Conservation (phyloP, 495 filamentous ascomycete genomes). For the Hypomontagnella submonticulosa region DNA sequence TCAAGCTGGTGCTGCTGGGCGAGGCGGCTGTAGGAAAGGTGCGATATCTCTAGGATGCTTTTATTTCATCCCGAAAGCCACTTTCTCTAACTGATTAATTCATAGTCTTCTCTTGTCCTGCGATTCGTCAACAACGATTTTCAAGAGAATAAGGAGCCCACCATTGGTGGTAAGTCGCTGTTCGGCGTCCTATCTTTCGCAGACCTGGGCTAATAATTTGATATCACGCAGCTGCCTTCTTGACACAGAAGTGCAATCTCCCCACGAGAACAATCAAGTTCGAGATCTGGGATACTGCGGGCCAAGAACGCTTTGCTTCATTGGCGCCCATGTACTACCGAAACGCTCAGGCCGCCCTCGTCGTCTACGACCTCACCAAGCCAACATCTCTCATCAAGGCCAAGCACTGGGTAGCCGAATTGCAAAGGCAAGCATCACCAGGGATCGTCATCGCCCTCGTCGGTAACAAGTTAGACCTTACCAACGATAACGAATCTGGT, state of each 20-base stretch:
- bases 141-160: conserved; percentile 99
- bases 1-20: conserved; percentile 96
- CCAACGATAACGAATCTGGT: conserved; percentile 63
- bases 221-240: conserved; percentile 79
- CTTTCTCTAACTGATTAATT: conserved; percentile 36
- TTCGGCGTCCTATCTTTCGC: conserved; percentile 11
- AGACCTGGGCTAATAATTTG: conserved; percentile 8
- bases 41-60: conserved; percentile 37
- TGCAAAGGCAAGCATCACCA: conserved; percentile 96
- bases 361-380: conserved; percentile 98
- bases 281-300: conserved; percentile 99
- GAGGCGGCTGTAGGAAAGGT: conserved; percentile 99
- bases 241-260: conserved; percentile 98
- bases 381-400: conserved; percentile 95
- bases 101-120: conserved; percentile 93
- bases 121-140: conserved; percentile 99
- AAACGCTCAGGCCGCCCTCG: conserved; percentile 97
- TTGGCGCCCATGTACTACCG: conserved; percentile 99
- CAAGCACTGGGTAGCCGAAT: conserved; percentile 98
- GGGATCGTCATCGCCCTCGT: conserved; percentile 98
- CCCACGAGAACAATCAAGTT: conserved; percentile 98
- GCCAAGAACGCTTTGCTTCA: conserved; percentile 96
- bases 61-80: conserved; percentile 3
- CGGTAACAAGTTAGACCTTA: conserved; percentile 96
- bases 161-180: conserved; percentile 85